Conservation (phyloP, 108 stramenopile genomes). For the Fragilariopsis cylindrus region DNA sequence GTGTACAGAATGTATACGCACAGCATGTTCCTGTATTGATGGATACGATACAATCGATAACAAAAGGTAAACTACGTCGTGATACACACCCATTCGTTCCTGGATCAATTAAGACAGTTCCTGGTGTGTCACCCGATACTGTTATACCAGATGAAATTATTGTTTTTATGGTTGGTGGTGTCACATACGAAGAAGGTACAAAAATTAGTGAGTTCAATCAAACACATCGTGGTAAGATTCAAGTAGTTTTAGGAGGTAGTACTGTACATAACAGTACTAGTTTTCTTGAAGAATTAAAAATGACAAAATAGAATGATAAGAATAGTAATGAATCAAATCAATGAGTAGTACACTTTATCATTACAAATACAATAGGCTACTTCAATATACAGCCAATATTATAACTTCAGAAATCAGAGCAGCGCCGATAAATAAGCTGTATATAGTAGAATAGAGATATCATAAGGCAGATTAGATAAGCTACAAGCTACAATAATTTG, state of each 20-base stretch:
- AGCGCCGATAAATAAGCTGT: too few relatives aligned
- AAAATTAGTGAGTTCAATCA: slow-evolving; percentile 88
- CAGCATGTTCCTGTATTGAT: slow-evolving; percentile 95
- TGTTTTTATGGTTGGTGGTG: slow-evolving; percentile 95
- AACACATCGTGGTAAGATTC: slow-evolving; percentile 59
- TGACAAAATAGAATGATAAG: slow-evolving; percentile 17
- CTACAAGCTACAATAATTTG: too few relatives aligned
- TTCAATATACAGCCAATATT: too few relatives aligned
- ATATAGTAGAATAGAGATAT: too few relatives aligned
- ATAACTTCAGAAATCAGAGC: too few relatives aligned
- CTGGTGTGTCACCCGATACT: slow-evolving; percentile 38
- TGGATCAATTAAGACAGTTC: slow-evolving; percentile 35
- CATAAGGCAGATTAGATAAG: too few relatives aligned
- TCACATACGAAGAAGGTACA: slow-evolving; percentile 96
- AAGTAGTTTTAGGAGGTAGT: slow-evolving; percentile 89
- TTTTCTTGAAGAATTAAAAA: slow-evolving; percentile 92
- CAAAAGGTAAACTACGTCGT: slow-evolving; percentile 86
- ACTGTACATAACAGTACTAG: slow-evolving; percentile 95
- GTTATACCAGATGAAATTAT: slow-evolving; percentile 79
- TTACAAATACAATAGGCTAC: too few relatives aligned
- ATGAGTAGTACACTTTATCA: too few relatives aligned
- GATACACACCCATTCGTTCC: slow-evolving; percentile 78
- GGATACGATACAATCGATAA: slow-evolving; percentile 82
- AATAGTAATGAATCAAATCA: too few relatives aligned
- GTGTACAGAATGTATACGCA: slow-evolving; percentile 96